Conservation (phyloP, 2,329 filamentous ascomycete genomes). For the Stylonectria norvegica region DNA sequence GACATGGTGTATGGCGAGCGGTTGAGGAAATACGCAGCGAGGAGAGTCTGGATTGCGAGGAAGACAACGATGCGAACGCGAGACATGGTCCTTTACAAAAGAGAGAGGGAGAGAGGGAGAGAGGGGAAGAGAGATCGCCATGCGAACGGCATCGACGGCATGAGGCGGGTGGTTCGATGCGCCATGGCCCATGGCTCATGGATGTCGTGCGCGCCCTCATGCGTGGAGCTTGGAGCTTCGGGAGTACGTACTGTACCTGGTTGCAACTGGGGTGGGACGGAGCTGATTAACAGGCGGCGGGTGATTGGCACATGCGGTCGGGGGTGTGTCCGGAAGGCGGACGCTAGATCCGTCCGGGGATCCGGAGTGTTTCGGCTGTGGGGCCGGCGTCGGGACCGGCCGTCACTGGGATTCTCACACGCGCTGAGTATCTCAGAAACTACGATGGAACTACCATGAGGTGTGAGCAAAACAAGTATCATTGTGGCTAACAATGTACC, state of each 20-base stretch:
- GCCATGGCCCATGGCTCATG: slow-evolving; percentile 7
- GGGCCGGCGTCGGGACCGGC: neutral
- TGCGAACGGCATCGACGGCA: slow-evolving; percentile 1
- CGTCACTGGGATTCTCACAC: no score
- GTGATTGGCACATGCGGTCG: slow-evolving; percentile 8
- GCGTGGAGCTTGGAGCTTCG: slow-evolving; percentile 4
- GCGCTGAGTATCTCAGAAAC: no score
- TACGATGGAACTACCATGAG: no score
- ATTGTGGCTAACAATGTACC: neutral
- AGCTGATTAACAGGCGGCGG: slow-evolving; percentile 11
- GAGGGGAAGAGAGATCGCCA: neutral
- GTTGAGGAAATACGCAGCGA: slow-evolving; percentile 31
- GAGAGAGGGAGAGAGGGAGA: neutral
- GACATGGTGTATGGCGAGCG: slow-evolving; percentile 36
- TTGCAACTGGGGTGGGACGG: slow-evolving; percentile 9
- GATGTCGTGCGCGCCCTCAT: slow-evolving; percentile 4
- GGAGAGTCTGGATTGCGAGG: slow-evolving; percentile 28
- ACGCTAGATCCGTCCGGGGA: slow-evolving; percentile 9
- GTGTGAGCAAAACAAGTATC: neutral
- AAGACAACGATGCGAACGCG: slow-evolving; percentile 21
- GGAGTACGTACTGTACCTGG: no score
- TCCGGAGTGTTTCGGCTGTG: neutral
- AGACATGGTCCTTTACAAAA: slow-evolving; percentile 16
- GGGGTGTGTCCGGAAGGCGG: slow-evolving; percentile 15
- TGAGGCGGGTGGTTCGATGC: slow-evolving; percentile 10